phyloP scores from a whole-genome alignment of 495 filamentous ascomycete genomes.

The Penicillium steckii region DNA sequence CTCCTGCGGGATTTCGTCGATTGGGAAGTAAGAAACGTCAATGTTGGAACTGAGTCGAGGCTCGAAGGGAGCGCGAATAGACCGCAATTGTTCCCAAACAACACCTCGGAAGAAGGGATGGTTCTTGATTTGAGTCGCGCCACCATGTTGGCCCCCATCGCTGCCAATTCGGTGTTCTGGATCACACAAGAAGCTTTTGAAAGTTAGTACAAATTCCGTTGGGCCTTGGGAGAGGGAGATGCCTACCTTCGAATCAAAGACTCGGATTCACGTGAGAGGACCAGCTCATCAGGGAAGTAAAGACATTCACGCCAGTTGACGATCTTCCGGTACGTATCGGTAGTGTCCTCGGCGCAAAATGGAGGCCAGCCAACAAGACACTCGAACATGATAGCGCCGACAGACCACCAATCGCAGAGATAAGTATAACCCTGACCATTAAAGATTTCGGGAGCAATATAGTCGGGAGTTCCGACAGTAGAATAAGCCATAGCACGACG shows the following conservation, averaged over 20 bases:
- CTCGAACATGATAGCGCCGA: constrained; percentile 99
- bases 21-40: constrained; percentile 98
- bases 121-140: constrained; percentile 83
- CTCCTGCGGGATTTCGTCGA: constrained; percentile 93
- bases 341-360: constrained; percentile 96
- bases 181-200: constrained; percentile 84
- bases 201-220: not conserved
- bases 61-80: constrained; percentile 93
- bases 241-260: constrained; percentile 78
- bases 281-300: constrained; percentile 95
- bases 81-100: constrained; percentile 84
- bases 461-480: constrained; percentile 96
- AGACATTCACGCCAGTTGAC: constrained; percentile 95
- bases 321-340: constrained; percentile 98
- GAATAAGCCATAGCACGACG: constrained; percentile 95
- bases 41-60: constrained; percentile 86
- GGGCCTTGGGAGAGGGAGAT: not conserved
- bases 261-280: constrained; percentile 82
- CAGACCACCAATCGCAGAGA: constrained; percentile 98
- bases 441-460: constrained; percentile 98
- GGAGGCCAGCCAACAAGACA: constrained; percentile 98
- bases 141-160: constrained; percentile 67
- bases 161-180: constrained; percentile 77
- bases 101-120: constrained; percentile 97
- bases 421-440: constrained; percentile 92